phyloP scores from a whole-genome alignment of 371 early-diverging fungal genomes.

The Mortierella sp. region DNA sequence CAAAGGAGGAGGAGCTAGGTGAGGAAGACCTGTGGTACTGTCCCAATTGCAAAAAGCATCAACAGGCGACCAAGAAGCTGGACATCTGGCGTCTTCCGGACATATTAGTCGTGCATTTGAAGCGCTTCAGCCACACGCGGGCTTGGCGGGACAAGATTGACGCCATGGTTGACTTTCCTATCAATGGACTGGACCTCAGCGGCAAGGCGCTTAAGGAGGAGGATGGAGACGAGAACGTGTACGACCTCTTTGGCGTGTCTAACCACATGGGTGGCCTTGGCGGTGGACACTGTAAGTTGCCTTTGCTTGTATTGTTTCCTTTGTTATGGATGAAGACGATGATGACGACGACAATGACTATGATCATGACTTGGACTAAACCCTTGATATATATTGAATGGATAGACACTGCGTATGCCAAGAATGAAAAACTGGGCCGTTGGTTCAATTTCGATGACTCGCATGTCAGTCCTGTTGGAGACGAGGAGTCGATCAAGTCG shows the following conservation, averaged over 20 bases:
- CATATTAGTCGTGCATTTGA: conserved; percentile 90
- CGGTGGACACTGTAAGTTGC: conserved; percentile 91
- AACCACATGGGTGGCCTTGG: conserved; percentile 95
- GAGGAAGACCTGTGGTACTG: conserved; percentile 90
- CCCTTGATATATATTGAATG: not conserved
- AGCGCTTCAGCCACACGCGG: conserved; percentile 86
- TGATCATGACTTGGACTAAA: no score
- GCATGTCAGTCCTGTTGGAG: conserved; percentile 69
- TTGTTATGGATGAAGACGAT: not conserved
- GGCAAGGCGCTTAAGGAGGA: conserved; percentile 29
- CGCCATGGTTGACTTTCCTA: conserved; percentile 84
- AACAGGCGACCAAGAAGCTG: conserved; percentile 84
- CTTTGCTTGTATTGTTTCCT: conserved; percentile 1
- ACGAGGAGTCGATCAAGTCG: conserved; percentile 69
- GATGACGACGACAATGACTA: no score
- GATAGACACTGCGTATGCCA: conserved; percentile 90
- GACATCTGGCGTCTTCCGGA: conserved; percentile 91
- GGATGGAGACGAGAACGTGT: conserved; percentile 63
- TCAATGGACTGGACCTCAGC: conserved; percentile 74
- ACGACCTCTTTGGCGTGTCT: conserved; percentile 90
- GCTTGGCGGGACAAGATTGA: conserved; percentile 89
- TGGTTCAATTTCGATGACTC: conserved; percentile 96
- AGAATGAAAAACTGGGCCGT: conserved; percentile 71
- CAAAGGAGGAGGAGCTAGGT: conserved; percentile 83
- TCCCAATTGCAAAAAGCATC: conserved; percentile 84